Base-by-base conservation (phyloP, 768 basidiomycete genomes). In the Boletus sp. region DNA sequence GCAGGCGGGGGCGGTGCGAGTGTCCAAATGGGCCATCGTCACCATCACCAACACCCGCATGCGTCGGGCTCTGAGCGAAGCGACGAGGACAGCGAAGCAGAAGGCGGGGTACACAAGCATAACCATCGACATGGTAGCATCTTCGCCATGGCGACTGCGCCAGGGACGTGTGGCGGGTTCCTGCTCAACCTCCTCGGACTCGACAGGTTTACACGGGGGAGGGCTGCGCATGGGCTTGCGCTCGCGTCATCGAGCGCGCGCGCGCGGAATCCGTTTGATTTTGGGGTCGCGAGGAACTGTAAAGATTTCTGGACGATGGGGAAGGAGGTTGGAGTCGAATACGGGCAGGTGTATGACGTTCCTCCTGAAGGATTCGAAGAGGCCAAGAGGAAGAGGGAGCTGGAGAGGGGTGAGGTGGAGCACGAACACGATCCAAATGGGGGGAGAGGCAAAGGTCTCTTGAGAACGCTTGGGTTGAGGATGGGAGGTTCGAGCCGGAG, bases 251-350 rank as follows among this genome's bases (percentile, higher is more conserved):
- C 69, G 29, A 32, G 61, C 20, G 78, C 84, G 7, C 86, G 82
- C 54, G 87, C 90, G 37, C 80, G 83, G 51, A 98, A 98, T 73
- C 97, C 96, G 40, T 99, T 98, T 71, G 93, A 97, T 73, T 64
- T 90, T 20, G 95, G 95, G 2, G 46, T 89, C 15, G 73, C 82
- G 18, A 77, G 78, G 55, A 95, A 95, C 68, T 95, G 93, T 71
- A 84, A 82, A 65, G 96, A 99, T 76, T 98, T 99, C 73, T 99
- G 96, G 96, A 84, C 85, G 48, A 82, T 82, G 54, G 92, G 94
- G 24, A 78, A 79, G 57, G 90, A 92, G 72, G 75, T 96, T 28
- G 92, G 92, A 3, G 90, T 99, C 46, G 88, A 95, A 70, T 99
- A 97, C 74, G 90, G 92, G 52, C 77, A 79, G 62, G 70, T 97